Evolutionary conservation across 441 rosid genomes (phyloP), one percentile per base, ranked within the genome.

Genomic region (Aleurites moluccanus): DNA sequence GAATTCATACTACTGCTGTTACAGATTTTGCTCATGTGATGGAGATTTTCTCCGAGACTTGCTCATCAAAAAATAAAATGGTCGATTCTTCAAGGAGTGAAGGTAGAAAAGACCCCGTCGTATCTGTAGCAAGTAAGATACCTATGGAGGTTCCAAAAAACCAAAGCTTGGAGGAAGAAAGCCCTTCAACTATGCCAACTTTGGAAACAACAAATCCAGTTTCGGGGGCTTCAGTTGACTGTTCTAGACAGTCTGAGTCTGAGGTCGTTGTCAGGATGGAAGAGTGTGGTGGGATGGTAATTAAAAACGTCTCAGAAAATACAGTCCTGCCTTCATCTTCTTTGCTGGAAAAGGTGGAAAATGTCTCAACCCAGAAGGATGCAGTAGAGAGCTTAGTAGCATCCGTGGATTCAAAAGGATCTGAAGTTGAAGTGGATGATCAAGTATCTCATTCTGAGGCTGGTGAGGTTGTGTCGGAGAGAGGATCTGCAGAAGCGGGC

Each of bases 11-110:
- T 57, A 86, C 91, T 85, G 93, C 85, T 75, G 79, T 89, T 64
- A 89, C 82, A 73, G 96, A 89, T 80, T 90, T 91, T 86, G 93
- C 96, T 59, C 90, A 93, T 79, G 92, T 89, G 77, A 91, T 91
- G 92, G 92, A 89, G 82, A 88, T n/a, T n/a, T n/a, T n/a, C n/a
- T n/a, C 96, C 20, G 96, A 87, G 83, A 83, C 89, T 81, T 85
- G 90, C 79, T 78, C 86, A 23, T 74, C 85, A 38, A 91, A 88
- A 81, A 75, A 74, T 78, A 91, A 81, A 83, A 65, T 66, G 62
- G 84, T 80, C 4, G 94, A 89, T 61, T 69, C 85, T 69, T 79
- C 85, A 65, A 78, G 52, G 70, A 78, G n/a, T 74, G 88, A 85
- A 49, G 70, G 28, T 53, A 81, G 70, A 76, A 83, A 71, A 76